Evolutionary conservation across 495 filamentous ascomycete genomes (phyloP).

Genomic region (Trichoderma gamsii): DNA sequence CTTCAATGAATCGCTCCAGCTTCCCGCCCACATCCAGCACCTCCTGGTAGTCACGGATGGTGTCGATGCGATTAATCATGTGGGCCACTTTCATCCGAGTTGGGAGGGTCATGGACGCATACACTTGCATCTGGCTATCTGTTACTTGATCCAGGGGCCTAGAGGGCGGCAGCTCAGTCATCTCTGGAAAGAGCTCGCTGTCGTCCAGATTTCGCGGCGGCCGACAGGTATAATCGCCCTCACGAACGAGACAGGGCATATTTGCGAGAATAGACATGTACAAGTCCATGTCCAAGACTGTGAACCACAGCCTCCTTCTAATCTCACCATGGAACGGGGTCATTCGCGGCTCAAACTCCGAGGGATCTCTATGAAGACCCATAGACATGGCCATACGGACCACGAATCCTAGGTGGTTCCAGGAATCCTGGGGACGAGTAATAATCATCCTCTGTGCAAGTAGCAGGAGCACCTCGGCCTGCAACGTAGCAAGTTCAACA

Average conservation of each 20-base stretch:
- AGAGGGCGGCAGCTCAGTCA: slow-evolving; percentile 27
- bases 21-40: slow-evolving; percentile 33
- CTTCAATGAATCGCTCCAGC: slow-evolving; percentile 33
- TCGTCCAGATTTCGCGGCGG: slow-evolving; percentile 35
- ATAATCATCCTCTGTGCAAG: slow-evolving; percentile 32
- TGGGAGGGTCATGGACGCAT: slow-evolving; percentile 29
- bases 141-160: slow-evolving; percentile 33
- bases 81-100: slow-evolving; percentile 29
- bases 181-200: slow-evolving; percentile 22
- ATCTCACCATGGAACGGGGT: slow-evolving; percentile 31
- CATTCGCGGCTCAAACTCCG: slow-evolving; percentile 30
- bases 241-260: slow-evolving; percentile 32
- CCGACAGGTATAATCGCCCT: slow-evolving; percentile 32
- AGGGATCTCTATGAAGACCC: slow-evolving; percentile 38
- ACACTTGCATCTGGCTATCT: slow-evolving; percentile 30
- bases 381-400: slow-evolving; percentile 39
- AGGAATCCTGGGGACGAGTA: slow-evolving; percentile 31
- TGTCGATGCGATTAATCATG: slow-evolving; percentile 31
- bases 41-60: slow-evolving; percentile 29
- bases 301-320: slow-evolving; percentile 33
- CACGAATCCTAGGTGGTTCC: slow-evolving; percentile 35
- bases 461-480: slow-evolving; percentile 33
- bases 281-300: slow-evolving; percentile 36
- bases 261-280: slow-evolving; percentile 33
- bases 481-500: slow-evolving; percentile 33